These are phyloP conservation scores for Blastomyces gilchristii DNA, from an alignment of 2,329 filamentous ascomycete genomes.

Conservation along the genomic window DNA sequence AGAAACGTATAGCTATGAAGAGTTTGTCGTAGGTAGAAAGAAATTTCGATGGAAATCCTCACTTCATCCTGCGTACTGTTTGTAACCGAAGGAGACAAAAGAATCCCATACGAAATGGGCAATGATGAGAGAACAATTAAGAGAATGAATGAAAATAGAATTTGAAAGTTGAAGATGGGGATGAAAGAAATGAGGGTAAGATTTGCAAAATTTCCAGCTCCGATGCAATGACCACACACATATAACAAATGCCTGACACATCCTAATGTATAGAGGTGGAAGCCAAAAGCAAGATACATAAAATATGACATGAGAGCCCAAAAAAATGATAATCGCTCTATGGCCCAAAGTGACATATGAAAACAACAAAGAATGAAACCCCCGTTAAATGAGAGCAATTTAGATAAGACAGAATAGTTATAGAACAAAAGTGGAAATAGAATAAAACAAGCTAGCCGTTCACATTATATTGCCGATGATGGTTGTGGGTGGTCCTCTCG, in stretches of 20 bases:
- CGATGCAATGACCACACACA: not conserved
- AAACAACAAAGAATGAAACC: not conserved
- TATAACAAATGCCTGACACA: not conserved
- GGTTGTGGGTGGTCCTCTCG: not conserved
- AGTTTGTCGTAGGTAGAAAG: too few species aligned
- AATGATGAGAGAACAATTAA: not conserved
- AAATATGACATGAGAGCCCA: not conserved
- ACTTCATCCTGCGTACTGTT: not conserved
- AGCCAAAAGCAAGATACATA: not conserved
- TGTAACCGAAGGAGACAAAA: not conserved
- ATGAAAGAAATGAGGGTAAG: not conserved
- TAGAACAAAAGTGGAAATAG: not conserved
- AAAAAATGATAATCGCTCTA: not conserved
- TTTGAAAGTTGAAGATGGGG: not conserved
- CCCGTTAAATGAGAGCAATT: not conserved
- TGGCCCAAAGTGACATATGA: not conserved
- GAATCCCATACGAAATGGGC: not conserved
- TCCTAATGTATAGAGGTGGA: not conserved
- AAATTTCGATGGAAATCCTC: too few species aligned
- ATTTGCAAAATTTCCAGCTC: not conserved
- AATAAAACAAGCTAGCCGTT: not conserved
- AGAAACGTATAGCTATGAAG: not conserved
- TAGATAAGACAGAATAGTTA: not conserved
- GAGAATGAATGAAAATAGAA: not conserved
- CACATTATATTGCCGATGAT: not conserved